These are phyloP conservation scores for Fraxinus baroniana DNA, from an alignment of 305 asterid genomes.

Conservation along the genomic window DNA sequence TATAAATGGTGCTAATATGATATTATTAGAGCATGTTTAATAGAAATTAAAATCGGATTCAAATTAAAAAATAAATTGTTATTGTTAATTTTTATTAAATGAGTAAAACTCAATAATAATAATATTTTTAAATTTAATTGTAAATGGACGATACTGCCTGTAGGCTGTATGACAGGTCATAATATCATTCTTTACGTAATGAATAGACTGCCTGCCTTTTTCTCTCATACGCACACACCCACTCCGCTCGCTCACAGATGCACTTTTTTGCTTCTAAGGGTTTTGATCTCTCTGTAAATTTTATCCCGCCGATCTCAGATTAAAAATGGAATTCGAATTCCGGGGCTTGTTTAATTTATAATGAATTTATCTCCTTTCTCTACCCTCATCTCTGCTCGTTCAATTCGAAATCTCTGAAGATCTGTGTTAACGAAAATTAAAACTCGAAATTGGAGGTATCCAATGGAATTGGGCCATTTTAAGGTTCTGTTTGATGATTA, in stretches of 20 bases:
- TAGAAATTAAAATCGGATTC: too few species aligned
- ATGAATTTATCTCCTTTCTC: conserved; percentile 13
- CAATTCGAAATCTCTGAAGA: conserved; percentile 32
- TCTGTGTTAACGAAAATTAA: conserved; percentile 16
- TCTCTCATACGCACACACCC: neutral
- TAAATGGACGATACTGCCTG: too few species aligned
- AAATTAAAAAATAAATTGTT: too few species aligned
- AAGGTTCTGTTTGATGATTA: conserved; percentile 39
- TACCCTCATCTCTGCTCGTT: conserved; percentile 15
- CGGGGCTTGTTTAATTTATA: conserved; percentile 16
- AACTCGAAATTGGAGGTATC: conserved; percentile 16
- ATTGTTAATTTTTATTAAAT: too few species aligned
- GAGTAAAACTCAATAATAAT: too few species aligned
- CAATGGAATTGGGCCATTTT: conserved; percentile 18
- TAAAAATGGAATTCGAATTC: conserved; percentile 19
- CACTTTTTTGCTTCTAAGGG: conserved; percentile 38
- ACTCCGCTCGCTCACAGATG: neutral
- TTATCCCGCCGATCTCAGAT: conserved; percentile 33
- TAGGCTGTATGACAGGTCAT: too few species aligned
- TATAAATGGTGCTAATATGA: too few species aligned
- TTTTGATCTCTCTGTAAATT: conserved; percentile 31
- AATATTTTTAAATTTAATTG: too few species aligned
- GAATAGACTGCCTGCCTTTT: neutral
- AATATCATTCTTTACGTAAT: neutral
- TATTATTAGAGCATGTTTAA: too few species aligned